Evolutionary conservation across 225 moss, liverwort and hornwort species (phyloP).

Genomic region (Anthoceros angustus): DNA sequence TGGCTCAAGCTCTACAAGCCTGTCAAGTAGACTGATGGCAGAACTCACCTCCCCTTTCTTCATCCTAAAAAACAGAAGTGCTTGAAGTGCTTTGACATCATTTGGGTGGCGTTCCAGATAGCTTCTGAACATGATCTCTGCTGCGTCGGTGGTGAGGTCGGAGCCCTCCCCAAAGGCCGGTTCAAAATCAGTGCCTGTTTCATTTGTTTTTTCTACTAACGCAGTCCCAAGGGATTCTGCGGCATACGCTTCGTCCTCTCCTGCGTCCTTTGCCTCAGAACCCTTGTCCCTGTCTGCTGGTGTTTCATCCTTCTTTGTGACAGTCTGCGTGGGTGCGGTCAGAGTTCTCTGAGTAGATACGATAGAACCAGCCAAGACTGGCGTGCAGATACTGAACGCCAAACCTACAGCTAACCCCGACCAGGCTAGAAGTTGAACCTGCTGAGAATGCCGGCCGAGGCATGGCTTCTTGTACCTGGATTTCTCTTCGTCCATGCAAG

Average conservation of each 20-base stretch:
- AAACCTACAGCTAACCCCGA: conserved; percentile 38
- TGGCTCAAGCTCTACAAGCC: conserved; percentile 42
- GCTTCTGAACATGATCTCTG: conserved; percentile 52
- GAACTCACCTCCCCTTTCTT: conserved; percentile 51
- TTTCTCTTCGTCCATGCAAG: too few species aligned
- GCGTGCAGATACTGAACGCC: conserved; percentile 35
- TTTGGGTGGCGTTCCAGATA: conserved; percentile 52
- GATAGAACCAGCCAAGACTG: conserved; percentile 40
- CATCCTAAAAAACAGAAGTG: conserved; percentile 59
- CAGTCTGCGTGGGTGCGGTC: conserved; percentile 19
- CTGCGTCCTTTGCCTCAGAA: conserved; percentile 1
- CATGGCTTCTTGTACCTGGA: too few species aligned
- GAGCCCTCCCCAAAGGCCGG: conserved; percentile 23
- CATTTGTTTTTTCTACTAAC: conserved; percentile 12
- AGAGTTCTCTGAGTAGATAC: conserved; percentile 15
- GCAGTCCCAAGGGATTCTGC: background rate
- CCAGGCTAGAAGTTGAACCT: conserved; percentile 22
- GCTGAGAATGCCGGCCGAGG: background rate
- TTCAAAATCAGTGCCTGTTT: conserved; percentile 6
- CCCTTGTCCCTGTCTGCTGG: conserved; percentile 10
- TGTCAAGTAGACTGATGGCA: conserved; percentile 41
- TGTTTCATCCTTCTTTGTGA: conserved; percentile 10
- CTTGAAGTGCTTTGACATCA: conserved; percentile 61
- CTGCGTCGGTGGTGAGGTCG: conserved; percentile 42
- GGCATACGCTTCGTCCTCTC: conserved; percentile 4